Percentiles rank a stretch among this genome's conserved stretches.
Evolutionary conservation across 2,329 filamentous ascomycete genomes (phyloP).

Genomic region (Apiospora aurea): DNA sequence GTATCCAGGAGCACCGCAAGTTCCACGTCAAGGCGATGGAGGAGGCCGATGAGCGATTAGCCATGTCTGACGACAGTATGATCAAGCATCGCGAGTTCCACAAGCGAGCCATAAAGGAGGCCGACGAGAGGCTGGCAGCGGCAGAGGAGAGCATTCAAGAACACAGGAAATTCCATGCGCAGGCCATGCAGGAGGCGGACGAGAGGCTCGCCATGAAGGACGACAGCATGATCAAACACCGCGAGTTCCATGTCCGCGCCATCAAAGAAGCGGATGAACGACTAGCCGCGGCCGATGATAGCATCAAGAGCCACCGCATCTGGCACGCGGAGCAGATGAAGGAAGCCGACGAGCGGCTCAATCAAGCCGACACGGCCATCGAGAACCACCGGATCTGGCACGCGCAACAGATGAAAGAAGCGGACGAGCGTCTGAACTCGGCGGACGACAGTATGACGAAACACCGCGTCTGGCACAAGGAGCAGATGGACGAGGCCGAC

Average conservation of each 20-base stretch:
- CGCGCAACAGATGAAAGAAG: conserved; percentile 18
- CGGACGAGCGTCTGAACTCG: neutral
- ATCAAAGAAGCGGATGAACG: conserved; percentile 21
- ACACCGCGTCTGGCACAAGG: conserved; percentile 14
- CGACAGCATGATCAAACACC: conserved; percentile 18
- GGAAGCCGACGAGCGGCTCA: conserved; percentile 15
- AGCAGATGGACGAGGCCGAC: conserved; percentile 17
- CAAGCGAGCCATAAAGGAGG: conserved; percentile 8
- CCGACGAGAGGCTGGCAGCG: conserved; percentile 18
- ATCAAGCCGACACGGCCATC: conserved; percentile 9
- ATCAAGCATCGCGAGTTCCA: conserved; percentile 14
- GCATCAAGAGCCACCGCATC: neutral
- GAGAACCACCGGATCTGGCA: conserved; percentile 9
- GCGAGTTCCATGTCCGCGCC: neutral
- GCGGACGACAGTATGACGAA: conserved; percentile 9
- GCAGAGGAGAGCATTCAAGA: conserved; percentile 7
- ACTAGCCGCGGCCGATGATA: conserved; percentile 9
- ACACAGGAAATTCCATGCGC: conserved; percentile 6
- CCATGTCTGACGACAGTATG: conserved; percentile 21
- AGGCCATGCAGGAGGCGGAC: conserved; percentile 24
- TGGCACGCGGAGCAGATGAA: conserved; percentile 22
- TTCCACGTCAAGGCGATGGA: conserved; percentile 22
- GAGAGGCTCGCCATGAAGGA: conserved; percentile 4
- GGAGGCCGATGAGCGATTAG: conserved; percentile 19
- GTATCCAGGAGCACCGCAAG: conserved; percentile 18